phyloP scores from a whole-genome alignment of 2,329 filamentous ascomycete species.

The Purpureocillium takamizusanense region DNA sequence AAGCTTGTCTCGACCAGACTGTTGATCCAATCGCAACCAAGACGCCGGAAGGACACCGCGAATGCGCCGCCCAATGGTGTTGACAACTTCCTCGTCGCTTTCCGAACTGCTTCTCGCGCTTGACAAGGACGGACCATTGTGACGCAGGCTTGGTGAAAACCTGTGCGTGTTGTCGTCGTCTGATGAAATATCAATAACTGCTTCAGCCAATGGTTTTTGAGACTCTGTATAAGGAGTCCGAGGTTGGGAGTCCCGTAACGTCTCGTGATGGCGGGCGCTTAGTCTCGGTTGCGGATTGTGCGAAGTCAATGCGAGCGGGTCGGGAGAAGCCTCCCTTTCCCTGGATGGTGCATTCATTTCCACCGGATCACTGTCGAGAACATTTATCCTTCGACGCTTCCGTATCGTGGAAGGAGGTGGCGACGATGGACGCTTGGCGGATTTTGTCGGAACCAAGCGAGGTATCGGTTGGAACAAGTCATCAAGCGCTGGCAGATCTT shows the following conservation, averaged over 20 bases:
- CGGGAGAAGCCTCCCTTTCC: not conserved
- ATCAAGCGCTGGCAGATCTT: constrained; percentile 27
- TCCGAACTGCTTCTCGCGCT: constrained; percentile 14
- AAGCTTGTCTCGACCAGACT: constrained; percentile 22
- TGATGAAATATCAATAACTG: constrained; percentile 12
- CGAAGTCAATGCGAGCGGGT: not conserved
- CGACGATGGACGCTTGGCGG: constrained; percentile 13
- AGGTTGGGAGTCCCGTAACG: not conserved
- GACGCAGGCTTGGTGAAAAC: not conserved
- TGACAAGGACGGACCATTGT: too few species aligned
- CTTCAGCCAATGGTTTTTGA: not conserved
- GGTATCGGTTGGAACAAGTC: constrained; percentile 19
- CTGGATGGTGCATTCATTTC: constrained; percentile 8
- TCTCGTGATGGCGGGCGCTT: too few species aligned
- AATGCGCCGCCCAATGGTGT: constrained; percentile 36
- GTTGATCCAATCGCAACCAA: constrained; percentile 52
- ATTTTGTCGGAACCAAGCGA: constrained; percentile 6
- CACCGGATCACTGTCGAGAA: constrained; percentile 22
- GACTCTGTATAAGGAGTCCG: not conserved
- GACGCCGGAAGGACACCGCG: constrained; percentile 58
- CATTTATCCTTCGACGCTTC: constrained; percentile 19
- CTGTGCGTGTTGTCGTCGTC: constrained; percentile 12
- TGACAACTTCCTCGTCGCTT: constrained; percentile 32
- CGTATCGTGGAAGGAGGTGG: constrained; percentile 16
- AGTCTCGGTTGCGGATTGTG: not conserved